These are phyloP conservation scores for Diaporthe sp. DNA, from an alignment of 2,329 filamentous ascomycete species.

Conservation along the genomic window DNA sequence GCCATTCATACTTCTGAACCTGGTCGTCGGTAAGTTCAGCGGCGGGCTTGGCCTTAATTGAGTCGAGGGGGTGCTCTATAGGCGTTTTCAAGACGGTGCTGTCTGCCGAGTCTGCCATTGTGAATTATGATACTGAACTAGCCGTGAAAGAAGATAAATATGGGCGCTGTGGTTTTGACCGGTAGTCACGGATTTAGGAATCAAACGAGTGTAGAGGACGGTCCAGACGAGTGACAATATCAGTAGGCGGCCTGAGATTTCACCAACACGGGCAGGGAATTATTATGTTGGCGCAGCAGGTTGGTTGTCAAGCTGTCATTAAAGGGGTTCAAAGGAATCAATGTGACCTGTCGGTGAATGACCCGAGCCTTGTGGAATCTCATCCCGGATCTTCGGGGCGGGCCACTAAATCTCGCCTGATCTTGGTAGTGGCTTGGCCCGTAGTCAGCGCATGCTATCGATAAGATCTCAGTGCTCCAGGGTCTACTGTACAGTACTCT, in stretches of 20 bases:
- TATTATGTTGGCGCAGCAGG: background rate
- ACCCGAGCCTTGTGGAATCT: constrained; percentile 19
- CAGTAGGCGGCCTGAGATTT: background rate
- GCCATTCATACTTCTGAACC: constrained; percentile 82
- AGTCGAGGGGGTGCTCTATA: constrained; percentile 69
- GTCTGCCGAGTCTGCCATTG: constrained; percentile 20
- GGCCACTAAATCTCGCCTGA: constrained; percentile 34
- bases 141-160: background rate
- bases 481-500: background rate
- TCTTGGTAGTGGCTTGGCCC: constrained; percentile 14
- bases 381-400: constrained; percentile 30
- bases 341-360: constrained; percentile 25
- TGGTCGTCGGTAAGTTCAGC: constrained; percentile 81
- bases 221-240: background rate
- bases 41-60: constrained; percentile 69
- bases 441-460: constrained; percentile 12
- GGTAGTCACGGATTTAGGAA: background rate
- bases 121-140: background rate
- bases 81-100: constrained; percentile 62
- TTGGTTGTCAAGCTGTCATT: background rate
- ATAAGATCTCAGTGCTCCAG: constrained; percentile 14
- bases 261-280: background rate
- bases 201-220: background rate
- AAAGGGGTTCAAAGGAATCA: constrained; percentile 24
- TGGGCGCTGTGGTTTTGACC: background rate